Evolutionary conservation across 2,329 filamentous ascomycete species (phyloP).

Genomic region (Cercospora sp.): DNA sequence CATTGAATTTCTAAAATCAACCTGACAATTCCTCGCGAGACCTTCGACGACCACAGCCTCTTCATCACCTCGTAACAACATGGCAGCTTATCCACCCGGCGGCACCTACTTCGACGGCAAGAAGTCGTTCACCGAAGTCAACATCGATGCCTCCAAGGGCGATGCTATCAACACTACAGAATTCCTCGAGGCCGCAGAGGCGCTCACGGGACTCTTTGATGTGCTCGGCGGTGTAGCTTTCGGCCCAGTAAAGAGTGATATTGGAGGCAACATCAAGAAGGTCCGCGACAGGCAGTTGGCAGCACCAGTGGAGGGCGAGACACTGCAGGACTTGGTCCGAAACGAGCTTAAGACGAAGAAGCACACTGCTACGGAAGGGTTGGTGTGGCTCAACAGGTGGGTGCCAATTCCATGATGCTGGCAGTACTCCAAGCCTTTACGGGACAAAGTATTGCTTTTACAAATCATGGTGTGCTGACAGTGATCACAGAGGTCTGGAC

Average conservation of each 20-base stretch:
- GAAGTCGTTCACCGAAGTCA: conserved; percentile 80
- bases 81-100: conserved; percentile 47
- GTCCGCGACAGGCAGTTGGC: conserved; percentile 78
- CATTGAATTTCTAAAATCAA: background rate
- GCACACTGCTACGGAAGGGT: conserved; percentile 82
- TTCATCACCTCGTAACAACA: background rate
- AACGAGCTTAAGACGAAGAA: conserved; percentile 91
- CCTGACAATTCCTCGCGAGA: background rate
- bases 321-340: conserved; percentile 77
- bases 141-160: conserved; percentile 69
- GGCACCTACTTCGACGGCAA: conserved; percentile 85
- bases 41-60: background rate
- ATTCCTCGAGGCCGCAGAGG: conserved; percentile 90
- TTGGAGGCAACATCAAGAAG: conserved; percentile 95
- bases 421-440: background rate
- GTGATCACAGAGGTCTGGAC: conserved; percentile 74
- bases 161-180: conserved; percentile 79
- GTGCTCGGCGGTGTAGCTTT: conserved; percentile 72
- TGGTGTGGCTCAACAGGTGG: conserved; percentile 87
- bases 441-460: background rate
- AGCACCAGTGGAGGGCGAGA: conserved; percentile 75
- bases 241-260: conserved; percentile 85
- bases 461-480: background rate
- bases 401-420: conserved; percentile 27
- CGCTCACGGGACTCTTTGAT: conserved; percentile 80